phyloP scores from a whole-genome alignment of 306 rosid genomes.

The Lathyrus tuberosus region DNA sequence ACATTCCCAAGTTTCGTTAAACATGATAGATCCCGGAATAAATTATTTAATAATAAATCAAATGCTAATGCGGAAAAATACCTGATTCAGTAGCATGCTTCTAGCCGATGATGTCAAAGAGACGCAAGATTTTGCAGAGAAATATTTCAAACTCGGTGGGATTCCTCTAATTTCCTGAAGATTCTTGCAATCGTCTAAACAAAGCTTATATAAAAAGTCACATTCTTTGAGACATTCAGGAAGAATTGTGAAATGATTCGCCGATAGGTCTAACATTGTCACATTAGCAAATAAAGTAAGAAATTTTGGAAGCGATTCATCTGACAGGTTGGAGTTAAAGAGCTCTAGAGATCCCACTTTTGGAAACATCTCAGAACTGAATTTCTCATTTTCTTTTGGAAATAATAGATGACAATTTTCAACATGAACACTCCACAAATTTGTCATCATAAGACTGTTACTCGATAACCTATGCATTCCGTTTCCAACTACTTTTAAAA shows the following conservation, averaged over 20 bases:
- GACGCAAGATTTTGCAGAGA: slow-evolving; percentile 23
- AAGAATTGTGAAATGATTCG: not conserved
- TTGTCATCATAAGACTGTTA: not conserved
- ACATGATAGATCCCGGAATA: too few species aligned
- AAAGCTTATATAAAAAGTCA: not conserved
- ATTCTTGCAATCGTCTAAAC: not conserved
- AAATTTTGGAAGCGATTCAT: not conserved
- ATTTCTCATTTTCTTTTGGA: not conserved
- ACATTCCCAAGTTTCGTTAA: not conserved
- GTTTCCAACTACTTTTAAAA: not conserved
- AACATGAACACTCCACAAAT: not conserved
- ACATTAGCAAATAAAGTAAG: not conserved
- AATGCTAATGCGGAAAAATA: not conserved
- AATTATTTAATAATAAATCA: not conserved
- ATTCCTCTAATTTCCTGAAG: slow-evolving; percentile 16
- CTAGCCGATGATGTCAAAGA: slow-evolving; percentile 14
- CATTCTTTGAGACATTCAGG: not conserved
- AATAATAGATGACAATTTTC: not conserved
- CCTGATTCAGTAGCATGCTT: slow-evolving; percentile 17
- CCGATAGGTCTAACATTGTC: not conserved
- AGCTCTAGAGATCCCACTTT: not conserved
- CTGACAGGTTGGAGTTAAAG: not conserved
- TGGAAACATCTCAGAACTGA: not conserved
- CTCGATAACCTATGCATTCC: not conserved
- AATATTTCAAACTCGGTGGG: not conserved